Evolutionary conservation across 2,329 filamentous ascomycete genomes (phyloP), one percentile per base, ranked within the genome.

Genomic region (Penicillium paneum): DNA sequence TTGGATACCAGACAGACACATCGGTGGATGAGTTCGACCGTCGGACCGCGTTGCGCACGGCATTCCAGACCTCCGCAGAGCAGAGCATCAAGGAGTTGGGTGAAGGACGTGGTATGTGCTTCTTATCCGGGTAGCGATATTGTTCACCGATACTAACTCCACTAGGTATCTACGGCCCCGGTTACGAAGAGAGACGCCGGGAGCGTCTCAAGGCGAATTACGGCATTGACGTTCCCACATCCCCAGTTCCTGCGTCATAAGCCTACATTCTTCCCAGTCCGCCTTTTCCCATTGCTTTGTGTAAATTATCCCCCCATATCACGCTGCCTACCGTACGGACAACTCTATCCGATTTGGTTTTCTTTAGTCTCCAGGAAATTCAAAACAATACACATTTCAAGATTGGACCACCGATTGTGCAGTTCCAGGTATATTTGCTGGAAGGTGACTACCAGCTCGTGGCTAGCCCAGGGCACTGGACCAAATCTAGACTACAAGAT

Each of bases 131-230:
- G 17, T 35, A 10, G 42, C 28, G 21, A 24, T 29, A 58, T 62
- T 36, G 53, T 56, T n/a, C 43, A 39, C 28, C 26, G 49, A 48
- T 40, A 29, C 49, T 68, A 57, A 69, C 35, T 35, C 32, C 13
- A 15, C 29, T 50, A 96, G 91, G 89, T 52, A 90, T 96, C 66
- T 82, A 87, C 64, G 88, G 83, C 38, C 86, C 89, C 15, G 90
- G 90, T 48, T 96, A 94, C 71, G 88, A 90, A 65, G 90, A 96
- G 79, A 82, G 92, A 74, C 86, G 92, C 73, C 84, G 85, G 63
- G 81, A 91, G 78, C 83, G 90, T 65, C 82, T 97, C 73, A 87
- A 90, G 82, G 87, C 91, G 76, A 90, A 86, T 74, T 96, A 96
- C 69, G 91, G 91, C 55, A 84, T 95, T 68, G 91, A 96, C 62